phyloP scores from a whole-genome alignment of 129 eudicot species.

The Saposhnikovia divaricata region DNA sequence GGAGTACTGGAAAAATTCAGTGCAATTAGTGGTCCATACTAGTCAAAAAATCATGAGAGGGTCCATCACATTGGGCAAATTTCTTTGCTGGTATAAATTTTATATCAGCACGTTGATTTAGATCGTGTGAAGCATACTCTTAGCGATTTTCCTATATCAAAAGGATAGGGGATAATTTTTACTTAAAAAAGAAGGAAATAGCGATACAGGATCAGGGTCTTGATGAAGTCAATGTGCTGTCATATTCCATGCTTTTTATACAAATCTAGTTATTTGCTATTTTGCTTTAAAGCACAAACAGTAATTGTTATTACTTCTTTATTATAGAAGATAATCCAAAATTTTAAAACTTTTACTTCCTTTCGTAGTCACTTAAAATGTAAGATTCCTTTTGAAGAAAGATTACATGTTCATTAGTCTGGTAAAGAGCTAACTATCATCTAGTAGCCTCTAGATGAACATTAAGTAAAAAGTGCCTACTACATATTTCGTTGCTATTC shows the following conservation, averaged over 20 bases:
- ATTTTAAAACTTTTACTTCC: background rate
- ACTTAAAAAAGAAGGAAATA: background rate
- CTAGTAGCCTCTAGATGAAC: background rate
- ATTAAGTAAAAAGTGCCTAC: background rate
- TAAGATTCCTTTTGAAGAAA: background rate
- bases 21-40: background rate
- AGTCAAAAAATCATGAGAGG: background rate
- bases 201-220: background rate
- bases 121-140: background rate
- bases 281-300: background rate
- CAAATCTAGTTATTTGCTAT: background rate
- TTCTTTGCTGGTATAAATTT: background rate
- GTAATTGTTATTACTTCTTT: background rate
- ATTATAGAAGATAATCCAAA: background rate
- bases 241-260: background rate
- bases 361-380: background rate
- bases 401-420: background rate
- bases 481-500: background rate
- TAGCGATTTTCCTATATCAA: background rate
- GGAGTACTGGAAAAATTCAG: background rate
- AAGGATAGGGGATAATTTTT: background rate
- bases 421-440: background rate
- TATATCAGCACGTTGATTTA: background rate
- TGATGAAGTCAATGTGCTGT: background rate
- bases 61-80: background rate